Evolutionary conservation across 805 yeast genomes (phyloP).

Genomic region (Saturnispora galanensis): DNA sequence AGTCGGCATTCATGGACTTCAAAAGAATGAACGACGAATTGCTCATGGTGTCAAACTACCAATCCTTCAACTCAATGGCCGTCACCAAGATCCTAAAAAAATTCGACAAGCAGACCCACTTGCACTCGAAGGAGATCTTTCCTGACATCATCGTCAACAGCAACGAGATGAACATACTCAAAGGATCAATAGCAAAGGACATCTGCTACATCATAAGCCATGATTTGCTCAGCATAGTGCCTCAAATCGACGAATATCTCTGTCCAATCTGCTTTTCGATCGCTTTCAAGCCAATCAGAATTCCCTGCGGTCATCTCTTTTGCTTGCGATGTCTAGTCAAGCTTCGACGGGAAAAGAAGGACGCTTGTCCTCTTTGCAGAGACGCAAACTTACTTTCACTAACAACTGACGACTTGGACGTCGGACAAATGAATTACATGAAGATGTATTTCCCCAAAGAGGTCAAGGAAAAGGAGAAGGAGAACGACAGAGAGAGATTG

Average conservation of each 20-base stretch:
- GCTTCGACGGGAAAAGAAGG: conserved; percentile 47
- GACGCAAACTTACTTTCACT: conserved; percentile 46
- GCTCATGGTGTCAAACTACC: conserved; percentile 49
- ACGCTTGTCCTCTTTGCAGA: conserved; percentile 62
- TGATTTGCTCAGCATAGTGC: conserved; percentile 46
- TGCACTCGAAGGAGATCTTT: conserved; percentile 37
- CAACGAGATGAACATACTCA: conserved; percentile 15
- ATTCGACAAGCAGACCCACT: conserved; percentile 62
- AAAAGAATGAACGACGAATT: conserved; percentile 43
- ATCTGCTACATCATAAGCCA: conserved; percentile 48
- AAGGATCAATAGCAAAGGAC: conserved; percentile 38
- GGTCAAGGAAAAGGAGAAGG: conserved; percentile 50
- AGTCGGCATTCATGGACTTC: conserved; percentile 39
- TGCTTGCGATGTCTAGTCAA: conserved; percentile 67
- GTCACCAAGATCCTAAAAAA: conserved; percentile 61
- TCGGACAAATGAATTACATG: conserved; percentile 41
- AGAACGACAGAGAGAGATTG: conserved; percentile 39
- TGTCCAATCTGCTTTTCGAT: conserved; percentile 66
- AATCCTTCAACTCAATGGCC: conserved; percentile 53
- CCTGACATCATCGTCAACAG: conserved; percentile 27
- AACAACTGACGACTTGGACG: conserved; percentile 50
- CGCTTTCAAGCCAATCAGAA: conserved; percentile 62
- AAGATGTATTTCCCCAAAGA: conserved; percentile 57
- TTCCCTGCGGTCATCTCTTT: conserved; percentile 57
- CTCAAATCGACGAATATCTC: conserved; percentile 66